phyloP scores from a whole-genome alignment of 129 eudicot genomes.

The Centrapalus pauciflorus region DNA sequence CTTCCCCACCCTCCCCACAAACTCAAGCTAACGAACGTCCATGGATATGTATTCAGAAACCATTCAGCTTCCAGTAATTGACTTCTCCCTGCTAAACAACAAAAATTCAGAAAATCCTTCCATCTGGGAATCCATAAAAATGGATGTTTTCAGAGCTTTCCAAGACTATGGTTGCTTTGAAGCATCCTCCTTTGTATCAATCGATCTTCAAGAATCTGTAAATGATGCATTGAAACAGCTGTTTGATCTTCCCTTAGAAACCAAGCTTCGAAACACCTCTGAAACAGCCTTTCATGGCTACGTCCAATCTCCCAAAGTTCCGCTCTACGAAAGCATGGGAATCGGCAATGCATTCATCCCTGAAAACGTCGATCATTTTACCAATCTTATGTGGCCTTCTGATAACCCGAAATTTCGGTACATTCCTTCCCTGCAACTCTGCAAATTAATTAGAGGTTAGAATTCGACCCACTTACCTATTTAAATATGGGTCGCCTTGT shows the following conservation, averaged over 20 bases:
- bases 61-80: constrained; percentile 18
- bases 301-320: constrained; percentile 25
- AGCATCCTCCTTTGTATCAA: constrained; percentile 21
- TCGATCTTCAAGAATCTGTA: constrained; percentile 25
- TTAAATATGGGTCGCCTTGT: no score
- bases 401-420: constrained; percentile 26
- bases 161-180: constrained; percentile 33
- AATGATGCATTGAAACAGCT: constrained; percentile 18
- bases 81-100: constrained; percentile 15
- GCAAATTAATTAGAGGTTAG: no score
- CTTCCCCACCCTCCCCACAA: not conserved
- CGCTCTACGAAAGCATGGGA: constrained; percentile 38
- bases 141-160: constrained; percentile 22
- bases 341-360: constrained; percentile 26
- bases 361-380: constrained; percentile 21
- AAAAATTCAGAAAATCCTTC: not conserved
- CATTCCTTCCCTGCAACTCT: not conserved
- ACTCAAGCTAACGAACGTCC: constrained; percentile 4
- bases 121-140: constrained; percentile 20
- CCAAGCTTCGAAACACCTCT: constrained; percentile 18
- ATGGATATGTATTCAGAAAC: constrained; percentile 9
- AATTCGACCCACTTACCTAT: no score
- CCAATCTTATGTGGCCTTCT: constrained; percentile 27
- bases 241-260: constrained; percentile 29
- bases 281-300: constrained; percentile 29